Evolutionary conservation across 2,329 filamentous ascomycete species (phyloP).

Genomic region (Botrytis cinerea): DNA sequence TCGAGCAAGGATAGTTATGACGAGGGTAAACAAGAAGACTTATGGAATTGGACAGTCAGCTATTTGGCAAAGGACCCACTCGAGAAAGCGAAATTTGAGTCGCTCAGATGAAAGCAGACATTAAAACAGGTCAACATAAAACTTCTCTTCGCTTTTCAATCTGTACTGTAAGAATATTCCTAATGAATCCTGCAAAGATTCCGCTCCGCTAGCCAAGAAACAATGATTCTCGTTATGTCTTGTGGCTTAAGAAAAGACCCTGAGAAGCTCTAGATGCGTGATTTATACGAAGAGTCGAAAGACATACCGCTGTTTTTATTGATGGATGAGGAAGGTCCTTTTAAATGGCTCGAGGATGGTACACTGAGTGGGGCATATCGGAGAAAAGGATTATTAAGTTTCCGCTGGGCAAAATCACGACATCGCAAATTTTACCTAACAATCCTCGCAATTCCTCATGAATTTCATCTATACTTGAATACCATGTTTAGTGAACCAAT

Average conservation of each 20-base stretch:
- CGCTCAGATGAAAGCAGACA: constrained; percentile 8
- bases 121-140: not conserved
- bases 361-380: constrained; percentile 7
- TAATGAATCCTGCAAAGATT: not conserved
- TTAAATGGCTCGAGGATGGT: not conserved
- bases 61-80: constrained; percentile 33
- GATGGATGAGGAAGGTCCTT: not conserved
- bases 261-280: not conserved
- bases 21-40: constrained; percentile 50
- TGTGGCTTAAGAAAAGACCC: not conserved
- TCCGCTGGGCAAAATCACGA: constrained; percentile 14
- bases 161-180: not conserved
- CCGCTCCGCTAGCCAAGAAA: not conserved
- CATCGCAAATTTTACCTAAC: constrained; percentile 16
- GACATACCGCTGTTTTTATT: not conserved
- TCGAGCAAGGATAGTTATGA: constrained; percentile 49
- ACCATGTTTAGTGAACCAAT: not conserved
- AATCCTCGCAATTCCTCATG: not conserved
- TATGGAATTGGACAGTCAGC: constrained; percentile 52
- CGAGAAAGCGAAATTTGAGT: constrained; percentile 21
- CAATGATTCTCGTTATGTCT: not conserved
- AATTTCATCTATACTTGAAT: constrained; percentile 4
- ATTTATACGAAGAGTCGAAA: not conserved
- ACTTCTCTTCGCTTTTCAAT: not conserved
- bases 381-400: not conserved